Evolutionary conservation across 805 yeast genomes (phyloP), one percentile per base, ranked within the genome.

Genomic region (Saturnispora diversa): DNA sequence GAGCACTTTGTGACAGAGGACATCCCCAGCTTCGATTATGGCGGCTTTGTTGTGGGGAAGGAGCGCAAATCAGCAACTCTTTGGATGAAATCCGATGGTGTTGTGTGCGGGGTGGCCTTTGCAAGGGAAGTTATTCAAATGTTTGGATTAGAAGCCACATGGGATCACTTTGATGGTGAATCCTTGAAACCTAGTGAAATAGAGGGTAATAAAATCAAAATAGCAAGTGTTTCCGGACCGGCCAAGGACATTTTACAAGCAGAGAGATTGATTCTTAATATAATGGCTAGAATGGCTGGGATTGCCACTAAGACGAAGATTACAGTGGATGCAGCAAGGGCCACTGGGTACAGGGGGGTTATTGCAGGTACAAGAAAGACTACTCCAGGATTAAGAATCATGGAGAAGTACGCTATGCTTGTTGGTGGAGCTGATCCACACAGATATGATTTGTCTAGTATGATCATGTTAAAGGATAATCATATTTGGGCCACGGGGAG

Each of bases 341-440:
- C 71, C 31, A 63, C 72, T 4, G 92, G 94, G 0, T 90, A 77
- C 56, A 64, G 64, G 3, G 97, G 97, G 0, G 70, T 80, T 19
- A 86, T 88, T 56, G 97, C 97, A 0, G 97, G 97, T 6, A 88
- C 97, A 1, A 74, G 97, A 56, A 88, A 88, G 63, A 90, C 97
- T n/a, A 90, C 97, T 0, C 97, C 97, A 0, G 97, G 97, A 0
- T 71, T 88, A 47, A 75, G 97, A 54, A 67, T 80, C 31, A 63
- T 90, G 43, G 97, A 88, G 57, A 88, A 88, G 59, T 88, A 88
- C 62, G 81, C 95, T 19, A 90, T 88, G 97, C 64, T 85, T 24
- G 94, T 88, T 8, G 97, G 97, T 24, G 97, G 97, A 3, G 83
- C 85, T 42, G 97, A 88, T 56, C 73, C 92, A 41, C 97, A 88